These are phyloP conservation scores for Vaccinium corymbosum DNA, from an alignment of 148 eudicot genomes.

Conservation along the genomic window DNA sequence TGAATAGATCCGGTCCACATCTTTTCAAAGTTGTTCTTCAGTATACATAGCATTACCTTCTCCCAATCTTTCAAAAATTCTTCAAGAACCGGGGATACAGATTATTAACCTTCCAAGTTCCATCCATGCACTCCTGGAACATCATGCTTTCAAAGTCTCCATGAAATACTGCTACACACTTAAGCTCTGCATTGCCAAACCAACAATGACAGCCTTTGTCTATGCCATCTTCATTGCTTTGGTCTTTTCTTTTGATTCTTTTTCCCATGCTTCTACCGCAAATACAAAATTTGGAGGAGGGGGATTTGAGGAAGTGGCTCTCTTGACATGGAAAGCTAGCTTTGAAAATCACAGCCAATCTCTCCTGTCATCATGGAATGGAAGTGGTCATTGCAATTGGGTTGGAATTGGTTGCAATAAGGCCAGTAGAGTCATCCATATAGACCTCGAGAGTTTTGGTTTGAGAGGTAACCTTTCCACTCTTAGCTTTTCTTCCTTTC, in stretches of 20 bases:
- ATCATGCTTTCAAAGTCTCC: too few species aligned
- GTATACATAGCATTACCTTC: too few species aligned
- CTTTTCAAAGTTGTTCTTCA: too few species aligned
- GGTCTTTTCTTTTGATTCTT: neutral
- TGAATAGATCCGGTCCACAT: too few species aligned
- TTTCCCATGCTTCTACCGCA: neutral
- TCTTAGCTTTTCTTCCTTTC: conserved; percentile 10
- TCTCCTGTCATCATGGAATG: neutral
- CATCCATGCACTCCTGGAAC: too few species aligned
- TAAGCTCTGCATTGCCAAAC: too few species aligned
- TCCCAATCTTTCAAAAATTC: too few species aligned
- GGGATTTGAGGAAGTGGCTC: neutral
- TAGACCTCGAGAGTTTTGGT: conserved; percentile 1
- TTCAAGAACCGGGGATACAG: too few species aligned
- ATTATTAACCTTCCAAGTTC: too few species aligned
- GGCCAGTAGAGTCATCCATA: neutral
- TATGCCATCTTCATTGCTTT: neutral
- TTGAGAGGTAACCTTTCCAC: conserved; percentile 17
- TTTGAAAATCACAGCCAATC: neutral
- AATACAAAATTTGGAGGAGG: neutral
- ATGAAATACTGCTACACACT: too few species aligned
- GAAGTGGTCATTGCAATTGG: conserved; percentile 20
- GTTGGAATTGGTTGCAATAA: conserved; percentile 16
- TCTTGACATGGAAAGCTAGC: neutral
- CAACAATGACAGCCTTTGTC: neutral